These are phyloP conservation scores for Selenicereus undatus DNA, from an alignment of 148 eudicot genomes.

Conservation along the genomic window DNA sequence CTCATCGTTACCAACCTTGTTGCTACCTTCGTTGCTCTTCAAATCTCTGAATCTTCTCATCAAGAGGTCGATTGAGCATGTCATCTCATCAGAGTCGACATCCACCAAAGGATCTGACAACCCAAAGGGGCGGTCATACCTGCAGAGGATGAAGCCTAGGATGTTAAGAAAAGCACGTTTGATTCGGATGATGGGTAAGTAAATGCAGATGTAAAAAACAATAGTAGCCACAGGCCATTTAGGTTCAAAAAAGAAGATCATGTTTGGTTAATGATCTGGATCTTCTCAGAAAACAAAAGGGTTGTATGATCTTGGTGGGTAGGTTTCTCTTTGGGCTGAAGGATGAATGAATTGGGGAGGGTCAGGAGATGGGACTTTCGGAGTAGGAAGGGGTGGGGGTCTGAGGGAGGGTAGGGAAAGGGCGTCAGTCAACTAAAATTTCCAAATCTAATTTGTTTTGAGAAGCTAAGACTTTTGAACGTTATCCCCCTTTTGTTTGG, in stretches of 20 bases:
- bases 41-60: conserved; percentile 35
- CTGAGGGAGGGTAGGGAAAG: neutral
- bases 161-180: neutral
- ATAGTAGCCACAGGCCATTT: neutral
- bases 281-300: neutral
- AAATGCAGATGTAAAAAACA: neutral
- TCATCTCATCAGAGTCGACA: neutral
- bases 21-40: conserved; percentile 9
- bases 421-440: neutral
- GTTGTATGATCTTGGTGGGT: neutral
- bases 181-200: neutral
- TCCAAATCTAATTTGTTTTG: neutral
- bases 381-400: neutral
- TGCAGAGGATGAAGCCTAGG: neutral
- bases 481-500: neutral
- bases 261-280: neutral
- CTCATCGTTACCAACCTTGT: conserved; percentile 8
- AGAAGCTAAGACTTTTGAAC: neutral
- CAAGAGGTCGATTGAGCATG: conserved; percentile 33
- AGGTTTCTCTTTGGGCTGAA: neutral
- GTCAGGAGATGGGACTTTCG: neutral
- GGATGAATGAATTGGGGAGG: neutral
- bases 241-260: neutral
- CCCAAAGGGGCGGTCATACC: conserved; percentile 23
- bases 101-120: conserved; percentile 6